Conservation (phyloP, 2,329 filamentous ascomycete species). For the Penicillium sp. region DNA sequence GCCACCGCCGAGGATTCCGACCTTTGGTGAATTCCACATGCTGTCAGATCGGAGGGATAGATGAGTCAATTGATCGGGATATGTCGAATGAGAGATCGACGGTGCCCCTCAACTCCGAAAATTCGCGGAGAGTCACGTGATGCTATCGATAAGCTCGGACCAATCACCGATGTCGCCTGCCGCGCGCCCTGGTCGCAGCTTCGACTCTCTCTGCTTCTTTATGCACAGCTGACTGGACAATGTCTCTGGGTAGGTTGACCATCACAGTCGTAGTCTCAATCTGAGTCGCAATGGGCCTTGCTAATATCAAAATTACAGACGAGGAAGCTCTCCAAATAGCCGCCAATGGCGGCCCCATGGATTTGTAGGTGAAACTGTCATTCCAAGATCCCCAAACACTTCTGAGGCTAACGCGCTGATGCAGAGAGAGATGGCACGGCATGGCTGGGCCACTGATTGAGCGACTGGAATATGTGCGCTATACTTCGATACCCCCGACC, state of each 20-base stretch:
- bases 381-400: slow-evolving; percentile 6
- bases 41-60: slow-evolving; percentile 12
- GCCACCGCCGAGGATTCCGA: slow-evolving; percentile 60
- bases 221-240: slow-evolving; percentile 20
- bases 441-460: slow-evolving; percentile 64
- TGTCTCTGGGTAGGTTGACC: slow-evolving; percentile 34
- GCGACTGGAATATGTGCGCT: slow-evolving; percentile 63
- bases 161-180: slow-evolving; percentile 16
- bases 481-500: not conserved
- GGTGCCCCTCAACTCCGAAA: slow-evolving; percentile 24
- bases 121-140: slow-evolving; percentile 24
- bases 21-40: slow-evolving; percentile 43
- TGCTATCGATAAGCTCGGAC: slow-evolving; percentile 22
- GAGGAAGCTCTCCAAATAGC: slow-evolving; percentile 56
- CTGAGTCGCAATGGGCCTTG: not conserved
- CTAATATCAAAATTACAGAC: slow-evolving; percentile 31
- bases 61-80: slow-evolving; percentile 5
- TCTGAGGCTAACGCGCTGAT: slow-evolving; percentile 33
- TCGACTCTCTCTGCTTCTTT: slow-evolving; percentile 14
- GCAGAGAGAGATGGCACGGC: slow-evolving; percentile 66
- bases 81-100: slow-evolving; percentile 11
- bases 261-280: not conserved
- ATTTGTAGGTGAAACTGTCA: slow-evolving; percentile 48
- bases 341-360: slow-evolving; percentile 58
- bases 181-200: slow-evolving; percentile 14